phyloP scores from a whole-genome alignment of 2,329 filamentous ascomycete genomes.

The Cladophialophora bantiana region DNA sequence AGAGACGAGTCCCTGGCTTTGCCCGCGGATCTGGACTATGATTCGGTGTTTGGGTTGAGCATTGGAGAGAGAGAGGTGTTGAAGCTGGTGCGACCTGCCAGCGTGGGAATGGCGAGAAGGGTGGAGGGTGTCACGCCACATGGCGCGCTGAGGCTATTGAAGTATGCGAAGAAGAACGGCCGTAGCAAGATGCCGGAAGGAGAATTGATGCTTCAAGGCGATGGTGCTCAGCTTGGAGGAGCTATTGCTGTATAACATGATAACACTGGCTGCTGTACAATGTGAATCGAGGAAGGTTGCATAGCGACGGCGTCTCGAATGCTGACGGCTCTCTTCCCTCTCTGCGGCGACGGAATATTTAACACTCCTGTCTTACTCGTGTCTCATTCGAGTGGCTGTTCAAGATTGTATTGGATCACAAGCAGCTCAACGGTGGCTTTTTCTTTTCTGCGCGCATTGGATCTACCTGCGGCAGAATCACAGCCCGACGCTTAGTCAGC shows the following conservation, averaged over 20 bases:
- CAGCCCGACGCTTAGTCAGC: too few relatives aligned
- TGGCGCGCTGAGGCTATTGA: conserved; percentile 53
- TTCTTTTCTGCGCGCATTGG: too few relatives aligned
- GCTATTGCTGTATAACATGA: conserved; percentile 1
- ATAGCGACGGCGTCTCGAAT: conserved; percentile 11
- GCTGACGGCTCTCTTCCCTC: neutral
- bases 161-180: conserved; percentile 47
- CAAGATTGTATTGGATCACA: neutral
- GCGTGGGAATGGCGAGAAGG: conserved; percentile 83
- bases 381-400: neutral
- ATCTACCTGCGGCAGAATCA: too few relatives aligned
- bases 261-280: neutral
- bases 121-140: conserved; percentile 74
- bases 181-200: conserved; percentile 6
- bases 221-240: neutral
- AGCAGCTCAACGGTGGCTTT: too few relatives aligned
- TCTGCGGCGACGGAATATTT: neutral
- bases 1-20: conserved; percentile 78
- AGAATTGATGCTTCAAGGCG: neutral
- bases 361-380: neutral
- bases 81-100: conserved; percentile 76
- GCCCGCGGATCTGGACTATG: conserved; percentile 78
- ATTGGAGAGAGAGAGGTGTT: conserved; percentile 79
- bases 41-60: conserved; percentile 74
- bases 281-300: neutral